These are phyloP conservation scores for Coffea humblotiana DNA, from an alignment of 305 asterid genomes.

Conservation along the genomic window DNA sequence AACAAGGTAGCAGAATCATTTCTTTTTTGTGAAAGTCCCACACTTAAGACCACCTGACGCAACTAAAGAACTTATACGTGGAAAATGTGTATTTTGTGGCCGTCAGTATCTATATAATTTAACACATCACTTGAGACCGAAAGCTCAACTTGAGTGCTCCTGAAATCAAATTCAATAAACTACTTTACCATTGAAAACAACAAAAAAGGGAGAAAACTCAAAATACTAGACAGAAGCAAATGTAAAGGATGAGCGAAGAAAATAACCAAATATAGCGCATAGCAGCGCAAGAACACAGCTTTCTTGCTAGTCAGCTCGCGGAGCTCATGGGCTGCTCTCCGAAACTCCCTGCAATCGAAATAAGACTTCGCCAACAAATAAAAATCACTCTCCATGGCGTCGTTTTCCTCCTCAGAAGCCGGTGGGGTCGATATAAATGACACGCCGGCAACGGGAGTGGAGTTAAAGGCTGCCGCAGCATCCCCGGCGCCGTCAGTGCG, in stretches of 20 bases:
- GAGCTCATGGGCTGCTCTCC: constrained; percentile 92
- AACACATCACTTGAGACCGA: no score
- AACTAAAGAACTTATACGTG: not conserved
- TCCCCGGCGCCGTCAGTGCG: constrained; percentile 42
- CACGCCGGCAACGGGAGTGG: constrained; percentile 71
- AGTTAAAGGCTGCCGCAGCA: constrained; percentile 24
- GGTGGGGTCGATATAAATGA: constrained; percentile 62
- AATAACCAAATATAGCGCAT: constrained; percentile 86
- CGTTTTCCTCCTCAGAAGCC: constrained; percentile 54
- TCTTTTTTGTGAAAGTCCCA: not conserved
- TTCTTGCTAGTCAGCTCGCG: constrained; percentile 82
- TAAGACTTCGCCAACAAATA: constrained; percentile 87
- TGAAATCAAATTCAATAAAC: not conserved
- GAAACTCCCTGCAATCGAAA: constrained; percentile 88
- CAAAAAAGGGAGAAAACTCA: not conserved
- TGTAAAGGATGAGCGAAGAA: constrained; percentile 4
- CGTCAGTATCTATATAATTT: not conserved
- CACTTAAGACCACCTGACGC: not conserved
- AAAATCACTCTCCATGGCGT: constrained; percentile 60
- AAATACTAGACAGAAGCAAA: not conserved
- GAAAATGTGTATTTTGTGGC: no score
- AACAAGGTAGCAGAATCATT: not conserved
- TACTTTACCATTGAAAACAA: not conserved
- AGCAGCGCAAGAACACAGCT: constrained; percentile 84
- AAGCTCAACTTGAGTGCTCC: not conserved